Percentiles rank a stretch among this genome's conserved stretches.
Conservation (phyloP, 768 basidiomycete species). For the Galerina marginata region DNA sequence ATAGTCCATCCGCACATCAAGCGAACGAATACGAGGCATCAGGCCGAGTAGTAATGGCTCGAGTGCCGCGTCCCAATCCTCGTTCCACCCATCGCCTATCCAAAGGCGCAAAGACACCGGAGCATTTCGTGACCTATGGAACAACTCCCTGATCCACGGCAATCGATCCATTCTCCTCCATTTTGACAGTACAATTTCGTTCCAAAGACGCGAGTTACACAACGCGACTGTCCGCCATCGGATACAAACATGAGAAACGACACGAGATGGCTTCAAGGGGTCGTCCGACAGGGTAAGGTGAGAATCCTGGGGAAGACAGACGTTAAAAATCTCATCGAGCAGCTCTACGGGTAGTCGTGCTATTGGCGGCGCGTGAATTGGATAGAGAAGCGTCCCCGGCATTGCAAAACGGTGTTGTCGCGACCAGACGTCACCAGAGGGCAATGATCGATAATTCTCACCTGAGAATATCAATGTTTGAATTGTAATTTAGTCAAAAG, state of each 20-base stretch:
- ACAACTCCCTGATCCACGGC: neutral
- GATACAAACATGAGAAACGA: conserved; percentile 2
- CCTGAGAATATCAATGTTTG: too few relatives aligned
- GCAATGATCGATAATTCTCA: too few relatives aligned
- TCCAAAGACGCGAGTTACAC: neutral
- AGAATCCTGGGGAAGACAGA: neutral
- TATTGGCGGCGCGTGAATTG: neutral
- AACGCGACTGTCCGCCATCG: conserved; percentile 2
- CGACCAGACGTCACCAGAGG: too few relatives aligned
- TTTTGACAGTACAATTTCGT: neutral
- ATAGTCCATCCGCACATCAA: conserved; percentile 1
- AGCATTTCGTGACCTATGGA: neutral
- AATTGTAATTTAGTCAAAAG: too few relatives aligned
- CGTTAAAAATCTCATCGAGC: neutral
- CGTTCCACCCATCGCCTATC: conserved; percentile 3
- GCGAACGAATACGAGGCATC: conserved; percentile 1
- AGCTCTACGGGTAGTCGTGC: conserved; percentile 1
- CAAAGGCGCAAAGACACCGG: neutral
- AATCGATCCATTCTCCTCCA: neutral
- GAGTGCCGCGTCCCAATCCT: conserved; percentile 2
- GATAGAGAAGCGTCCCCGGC: too few relatives aligned
- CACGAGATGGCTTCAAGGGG: neutral
- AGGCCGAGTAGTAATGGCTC: neutral
- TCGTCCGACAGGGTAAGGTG: neutral
- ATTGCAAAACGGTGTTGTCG: too few relatives aligned